Evolutionary conservation across 176 grass and related monocot genomes (phyloP), one percentile per base, ranked within the genome.

Genomic region (Rhynchospora breviuscula): DNA sequence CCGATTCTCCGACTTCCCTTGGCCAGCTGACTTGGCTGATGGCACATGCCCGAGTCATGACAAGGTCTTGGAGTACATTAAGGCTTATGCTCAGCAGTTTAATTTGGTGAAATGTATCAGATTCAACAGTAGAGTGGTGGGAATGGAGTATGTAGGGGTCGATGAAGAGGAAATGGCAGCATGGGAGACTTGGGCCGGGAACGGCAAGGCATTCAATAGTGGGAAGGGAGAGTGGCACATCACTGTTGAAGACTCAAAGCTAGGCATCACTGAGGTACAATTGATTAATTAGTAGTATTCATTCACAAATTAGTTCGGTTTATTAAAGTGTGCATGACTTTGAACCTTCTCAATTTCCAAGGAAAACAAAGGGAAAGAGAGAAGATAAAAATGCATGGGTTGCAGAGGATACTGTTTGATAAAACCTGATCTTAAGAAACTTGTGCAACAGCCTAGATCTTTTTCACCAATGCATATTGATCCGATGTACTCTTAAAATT

Each of bases 111-210:
- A 69, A 66, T 85, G 66, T 67, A 89, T 98, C 88, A 93, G 61
- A 87, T 98, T 98, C 88, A 83, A 78, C 10, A 91, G 82, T 46
- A 87, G 74, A 85, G 96, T 93, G 43, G 79, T 95, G n/a, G 89
- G 79, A 7, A 81, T 98, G 25, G 89, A 95, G 59, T 95, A 89
- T 81, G 59, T 95, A 25, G 96, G 93, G 46, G 58, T 80, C 2
- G 46, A 81, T 0, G 86, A 90, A 88, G 91, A 89, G 84, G 89
- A 98, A 68, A 83, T 93, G 4, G 86, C 87, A 66, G 62, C 48
- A 51, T 95, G 89, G 96, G 86, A 95, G 49, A 85, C 81, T 8
- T 98, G 88, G 93, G 88, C 91, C 29, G 89, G 96, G 4, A 88
- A 91, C 53, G 89, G 96, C 14, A 84, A 81, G 14, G 95, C 93